Evolutionary conservation across 345 rosid species (phyloP).

Genomic region (Kernera saxatilis): DNA sequence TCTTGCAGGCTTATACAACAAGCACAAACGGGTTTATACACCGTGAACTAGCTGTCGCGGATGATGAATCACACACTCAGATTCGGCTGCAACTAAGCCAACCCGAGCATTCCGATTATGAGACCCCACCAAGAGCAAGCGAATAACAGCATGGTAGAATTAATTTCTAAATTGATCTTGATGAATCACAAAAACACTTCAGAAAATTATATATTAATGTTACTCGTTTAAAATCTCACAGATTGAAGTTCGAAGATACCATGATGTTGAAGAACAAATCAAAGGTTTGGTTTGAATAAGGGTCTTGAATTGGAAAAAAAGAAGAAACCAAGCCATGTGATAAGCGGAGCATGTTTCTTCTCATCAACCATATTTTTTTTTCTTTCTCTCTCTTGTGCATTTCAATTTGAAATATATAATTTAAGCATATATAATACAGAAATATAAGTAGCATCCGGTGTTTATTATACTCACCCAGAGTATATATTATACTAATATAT

Average conservation of each 20-base stretch:
- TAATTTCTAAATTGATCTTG: not conserved
- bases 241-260: slow-evolving; percentile 15
- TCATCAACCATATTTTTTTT: not conserved
- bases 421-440: slow-evolving; percentile 12
- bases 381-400: slow-evolving; percentile 1
- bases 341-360: slow-evolving; percentile 19
- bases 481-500: not conserved
- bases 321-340: slow-evolving; percentile 12
- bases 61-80: slow-evolving; percentile 33
- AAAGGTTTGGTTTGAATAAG: slow-evolving; percentile 15
- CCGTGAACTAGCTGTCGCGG: slow-evolving; percentile 14
- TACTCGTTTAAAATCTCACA: not conserved
- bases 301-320: slow-evolving; percentile 7
- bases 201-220: not conserved
- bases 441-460: not conserved
- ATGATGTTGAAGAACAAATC: slow-evolving; percentile 15
- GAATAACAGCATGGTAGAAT: slow-evolving; percentile 4
- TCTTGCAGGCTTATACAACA: slow-evolving; percentile 41
- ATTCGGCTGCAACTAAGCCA: slow-evolving; percentile 52
- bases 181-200: not conserved
- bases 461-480: not conserved
- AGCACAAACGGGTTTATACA: slow-evolving; percentile 28
- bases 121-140: slow-evolving; percentile 31
- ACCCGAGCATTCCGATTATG: slow-evolving; percentile 34
- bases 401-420: slow-evolving; percentile 13